Percentiles rank a stretch among this genome's conserved stretches.
Conservation (phyloP, 805 yeast species). For the Lipomyces sp. region DNA sequence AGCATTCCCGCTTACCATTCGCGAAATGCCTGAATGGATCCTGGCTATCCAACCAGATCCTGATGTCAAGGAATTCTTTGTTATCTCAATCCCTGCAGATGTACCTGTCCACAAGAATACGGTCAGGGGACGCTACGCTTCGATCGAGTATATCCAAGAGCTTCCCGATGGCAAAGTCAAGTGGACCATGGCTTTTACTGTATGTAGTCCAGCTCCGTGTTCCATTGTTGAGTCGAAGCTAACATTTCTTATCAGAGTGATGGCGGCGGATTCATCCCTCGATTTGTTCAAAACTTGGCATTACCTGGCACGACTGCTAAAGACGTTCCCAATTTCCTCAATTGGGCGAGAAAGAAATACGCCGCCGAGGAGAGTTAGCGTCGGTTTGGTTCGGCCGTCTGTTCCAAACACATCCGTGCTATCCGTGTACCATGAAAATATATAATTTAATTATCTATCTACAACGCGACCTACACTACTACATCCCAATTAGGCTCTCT, state of each 20-base stretch:
- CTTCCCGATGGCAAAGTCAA: slow-evolving; percentile 39
- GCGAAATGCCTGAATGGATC: slow-evolving; percentile 49
- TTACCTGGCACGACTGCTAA: slow-evolving; percentile 45
- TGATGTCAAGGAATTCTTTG: slow-evolving; percentile 43
- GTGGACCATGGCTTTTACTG: slow-evolving; percentile 50
- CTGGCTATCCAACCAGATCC: slow-evolving; percentile 42
- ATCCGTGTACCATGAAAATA: neutral
- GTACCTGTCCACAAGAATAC: slow-evolving; percentile 30
- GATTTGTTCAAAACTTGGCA: slow-evolving; percentile 47
- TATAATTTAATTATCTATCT: neutral
- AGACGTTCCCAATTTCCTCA: slow-evolving; percentile 46
- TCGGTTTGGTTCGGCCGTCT: too few species aligned
- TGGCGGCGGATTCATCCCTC: slow-evolving; percentile 49
- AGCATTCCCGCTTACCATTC: slow-evolving; percentile 45
- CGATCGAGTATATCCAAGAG: slow-evolving; percentile 45
- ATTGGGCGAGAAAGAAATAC: slow-evolving; percentile 41
- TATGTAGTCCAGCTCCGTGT: slow-evolving; percentile 14
- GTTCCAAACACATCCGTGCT: too few species aligned
- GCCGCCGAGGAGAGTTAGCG: slow-evolving; percentile 3
- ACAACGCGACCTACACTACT: neutral
- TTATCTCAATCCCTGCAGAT: slow-evolving; percentile 47
- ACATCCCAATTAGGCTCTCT: slow-evolving; percentile 25
- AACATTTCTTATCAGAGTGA: slow-evolving; percentile 40
- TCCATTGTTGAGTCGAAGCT: neutral
- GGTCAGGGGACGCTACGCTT: slow-evolving; percentile 45